Base-by-base conservation (phyloP, 2,329 filamentous ascomycete genomes). In the Xylaria sp. region DNA sequence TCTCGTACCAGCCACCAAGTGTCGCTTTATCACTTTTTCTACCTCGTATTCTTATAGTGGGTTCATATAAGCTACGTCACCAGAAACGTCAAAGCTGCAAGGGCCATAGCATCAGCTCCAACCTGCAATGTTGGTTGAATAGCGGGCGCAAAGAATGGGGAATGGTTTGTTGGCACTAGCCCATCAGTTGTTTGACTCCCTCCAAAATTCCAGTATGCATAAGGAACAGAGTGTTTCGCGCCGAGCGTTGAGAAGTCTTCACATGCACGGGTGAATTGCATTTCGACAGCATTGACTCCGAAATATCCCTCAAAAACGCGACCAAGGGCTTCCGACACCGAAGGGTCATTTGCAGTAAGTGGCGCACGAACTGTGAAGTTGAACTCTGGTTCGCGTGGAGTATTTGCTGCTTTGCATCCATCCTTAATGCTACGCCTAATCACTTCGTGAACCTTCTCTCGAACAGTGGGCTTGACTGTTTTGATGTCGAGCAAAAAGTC, bases 111-210 rank as follows among this genome's bases (percentile, higher is more conserved):
- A 23, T 67, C 60, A 15, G 56, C 37, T 3, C 63, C 65, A 11
- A 25, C 54, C 46, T 53, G 51, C 53, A 67, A 56, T 10, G 65
- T 67, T 27, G 65, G 65, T n/a, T 54, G 52, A 19, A 64, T 66
- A n/a, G 15, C 19, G 23, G 63, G 65, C 23, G 63, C 65, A 56
- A 67, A 67, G 37, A 48, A 44, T 25, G 63, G 35, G 8, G 38
- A 58, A 57, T 68, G 65, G 29, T 67, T 68, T 21, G 29, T 57
- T 3, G 65, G 65, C 13, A 68, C 27, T 40, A 27, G 19, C 40
- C 19, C 54, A 6, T 51, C 37, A 29, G 19, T 44, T 23, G 17
- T 41, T 6, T 58, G 23, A 13, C 46, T 51, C 25, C 54, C 54
- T 44, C 54, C 54, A 11, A 29, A 58, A 27, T 58, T 48, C 38